Evolutionary conservation across 1,284 basidiomycete genomes (phyloP).

Genomic region (Microbotryum violaceum): DNA sequence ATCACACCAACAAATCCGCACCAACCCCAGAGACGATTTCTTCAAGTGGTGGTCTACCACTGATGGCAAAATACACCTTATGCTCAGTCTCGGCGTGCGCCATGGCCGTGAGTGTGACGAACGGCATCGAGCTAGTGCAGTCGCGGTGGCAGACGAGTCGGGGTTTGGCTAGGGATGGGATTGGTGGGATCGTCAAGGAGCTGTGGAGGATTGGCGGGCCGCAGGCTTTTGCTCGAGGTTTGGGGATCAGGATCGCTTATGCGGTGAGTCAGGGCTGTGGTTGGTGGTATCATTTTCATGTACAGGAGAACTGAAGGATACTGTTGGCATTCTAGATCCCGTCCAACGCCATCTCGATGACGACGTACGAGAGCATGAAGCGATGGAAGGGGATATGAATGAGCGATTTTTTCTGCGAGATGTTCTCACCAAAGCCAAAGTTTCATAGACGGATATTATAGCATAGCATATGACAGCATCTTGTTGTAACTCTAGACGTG

Average conservation of each 20-base stretch:
- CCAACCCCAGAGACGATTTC: not conserved
- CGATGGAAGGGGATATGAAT: conserved; percentile 19
- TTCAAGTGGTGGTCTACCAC: conserved; percentile 6
- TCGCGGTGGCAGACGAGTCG: conserved; percentile 33
- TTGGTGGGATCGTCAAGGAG: conserved; percentile 24
- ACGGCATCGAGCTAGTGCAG: conserved; percentile 33
- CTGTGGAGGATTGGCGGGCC: conserved; percentile 26
- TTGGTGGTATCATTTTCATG: too few species aligned
- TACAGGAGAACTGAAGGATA: too few species aligned
- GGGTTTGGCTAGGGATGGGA: conserved; percentile 19
- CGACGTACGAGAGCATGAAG: conserved; percentile 31
- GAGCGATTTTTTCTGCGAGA: not conserved
- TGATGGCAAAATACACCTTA: conserved; percentile 29
- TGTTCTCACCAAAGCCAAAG: too few species aligned
- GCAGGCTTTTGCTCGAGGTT: conserved; percentile 27
- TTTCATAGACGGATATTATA: not conserved
- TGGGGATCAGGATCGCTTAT: conserved; percentile 31
- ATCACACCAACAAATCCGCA: not conserved
- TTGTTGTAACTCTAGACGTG: not conserved
- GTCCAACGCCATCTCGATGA: conserved; percentile 33
- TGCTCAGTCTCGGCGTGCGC: conserved; percentile 30
- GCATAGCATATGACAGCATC: not conserved
- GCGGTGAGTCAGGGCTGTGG: conserved; percentile 16
- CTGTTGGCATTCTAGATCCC: conserved; percentile 21
- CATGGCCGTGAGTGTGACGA: conserved; percentile 26